phyloP scores from a whole-genome alignment of 2,329 filamentous ascomycete species.

The Sporothrix humicola region DNA sequence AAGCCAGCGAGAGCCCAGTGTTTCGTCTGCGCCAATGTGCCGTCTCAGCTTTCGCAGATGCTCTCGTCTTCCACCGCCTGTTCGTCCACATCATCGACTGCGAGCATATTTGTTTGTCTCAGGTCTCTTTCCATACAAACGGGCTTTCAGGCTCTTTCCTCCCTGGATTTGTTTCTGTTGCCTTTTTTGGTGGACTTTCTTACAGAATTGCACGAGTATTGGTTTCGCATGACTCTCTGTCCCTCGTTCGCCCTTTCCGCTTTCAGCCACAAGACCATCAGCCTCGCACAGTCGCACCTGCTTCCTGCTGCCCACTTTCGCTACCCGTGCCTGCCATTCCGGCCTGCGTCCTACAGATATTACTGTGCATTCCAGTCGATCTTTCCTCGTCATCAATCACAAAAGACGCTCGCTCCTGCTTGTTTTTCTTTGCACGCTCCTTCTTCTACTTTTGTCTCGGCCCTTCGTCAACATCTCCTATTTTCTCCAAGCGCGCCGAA shows the following conservation, averaged over 20 bases:
- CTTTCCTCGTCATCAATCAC: slow-evolving; percentile 24
- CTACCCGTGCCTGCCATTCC: slow-evolving; percentile 31
- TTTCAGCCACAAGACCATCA: slow-evolving; percentile 26
- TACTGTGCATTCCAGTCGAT: slow-evolving; percentile 26
- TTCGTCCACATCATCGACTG: neutral
- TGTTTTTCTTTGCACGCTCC: neutral
- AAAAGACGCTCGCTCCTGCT: neutral
- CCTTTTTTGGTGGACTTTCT: no score
- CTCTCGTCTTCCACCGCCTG: neutral
- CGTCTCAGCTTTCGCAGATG: slow-evolving; percentile 14
- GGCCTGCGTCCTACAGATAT: slow-evolving; percentile 21
- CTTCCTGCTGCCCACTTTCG: slow-evolving; percentile 17
- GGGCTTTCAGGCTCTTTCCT: neutral
- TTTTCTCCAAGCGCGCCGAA: neutral
- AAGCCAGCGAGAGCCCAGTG: neutral
- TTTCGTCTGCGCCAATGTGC: slow-evolving; percentile 20
- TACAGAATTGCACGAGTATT: neutral
- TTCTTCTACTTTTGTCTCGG: neutral
- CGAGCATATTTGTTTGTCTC: neutral
- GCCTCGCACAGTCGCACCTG: slow-evolving; percentile 18
- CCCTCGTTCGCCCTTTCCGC: slow-evolving; percentile 16
- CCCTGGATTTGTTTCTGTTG: neutral
- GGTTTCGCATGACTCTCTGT: slow-evolving; percentile 14
- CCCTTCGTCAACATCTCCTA: slow-evolving; percentile 13
- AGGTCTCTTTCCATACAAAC: neutral